A percentile compares a stretch with the other conserved stretches of the same genome.
Conservation (phyloP, 805 yeast genomes). For the Barnettozyma salicaria region DNA sequence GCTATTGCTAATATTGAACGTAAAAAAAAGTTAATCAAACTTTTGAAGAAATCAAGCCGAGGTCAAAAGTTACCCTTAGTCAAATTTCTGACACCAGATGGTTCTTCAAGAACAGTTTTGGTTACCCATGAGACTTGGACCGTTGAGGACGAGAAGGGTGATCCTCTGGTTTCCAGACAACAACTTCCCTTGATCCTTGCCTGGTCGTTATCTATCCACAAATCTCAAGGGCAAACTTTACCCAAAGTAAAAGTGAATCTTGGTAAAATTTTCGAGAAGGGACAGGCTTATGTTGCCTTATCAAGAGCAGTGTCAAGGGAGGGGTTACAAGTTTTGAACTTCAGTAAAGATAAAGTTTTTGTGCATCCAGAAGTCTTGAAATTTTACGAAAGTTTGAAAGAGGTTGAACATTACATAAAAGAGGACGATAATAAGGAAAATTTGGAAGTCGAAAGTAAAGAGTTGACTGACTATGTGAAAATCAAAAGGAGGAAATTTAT, state of each 20-base stretch:
- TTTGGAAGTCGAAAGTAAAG: slow-evolving; percentile 24
- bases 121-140: slow-evolving; percentile 81
- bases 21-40: slow-evolving; percentile 41
- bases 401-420: slow-evolving; percentile 26
- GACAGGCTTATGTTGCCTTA: slow-evolving; percentile 94
- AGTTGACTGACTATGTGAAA: too few species aligned
- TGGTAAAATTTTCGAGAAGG: slow-evolving; percentile 72
- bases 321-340: slow-evolving; percentile 78
- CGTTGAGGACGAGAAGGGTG: slow-evolving; percentile 67
- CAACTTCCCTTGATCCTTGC: slow-evolving; percentile 91
- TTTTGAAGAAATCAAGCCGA: slow-evolving; percentile 39
- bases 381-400: slow-evolving; percentile 52
- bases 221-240: slow-evolving; percentile 90
- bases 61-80: slow-evolving; percentile 66
- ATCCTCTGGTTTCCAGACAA: slow-evolving; percentile 59
- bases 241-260: slow-evolving; percentile 74
- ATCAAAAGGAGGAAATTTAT: too few species aligned
- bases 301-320: slow-evolving; percentile 82
- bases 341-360: slow-evolving; percentile 53
- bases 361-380: slow-evolving; percentile 66
- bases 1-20: slow-evolving; percentile 34
- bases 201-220: slow-evolving; percentile 94
- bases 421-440: slow-evolving; percentile 1
- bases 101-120: slow-evolving; percentile 65
- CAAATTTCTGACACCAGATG: slow-evolving; percentile 64